Evolutionary conservation across 352 stramenopile genomes (phyloP), one percentile per base, ranked within the genome.

Genomic region (Aphanomyces astaci): DNA sequence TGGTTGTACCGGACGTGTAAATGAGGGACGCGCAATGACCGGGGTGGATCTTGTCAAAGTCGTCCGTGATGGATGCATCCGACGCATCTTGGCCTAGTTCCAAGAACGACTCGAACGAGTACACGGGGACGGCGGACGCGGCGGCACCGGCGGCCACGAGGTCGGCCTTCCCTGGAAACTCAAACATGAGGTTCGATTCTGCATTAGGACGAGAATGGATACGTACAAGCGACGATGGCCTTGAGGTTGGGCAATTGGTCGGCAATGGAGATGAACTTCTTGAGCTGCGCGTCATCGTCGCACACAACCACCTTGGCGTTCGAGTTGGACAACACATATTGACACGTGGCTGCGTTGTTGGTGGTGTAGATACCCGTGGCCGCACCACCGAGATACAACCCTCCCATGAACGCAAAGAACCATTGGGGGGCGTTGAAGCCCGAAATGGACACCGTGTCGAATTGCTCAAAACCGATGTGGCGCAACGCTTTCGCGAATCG

Each of bases 1-100:
- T 71, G 2, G 81, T 89, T 30, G 80, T 91, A 36, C 92, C 92
- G 1, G 84, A 96, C 30, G 89, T 97, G 79, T 97, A 98, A 69
- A 97, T 95, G 25, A 97, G 74, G 45, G 86, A 91, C 53, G 78
- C 84, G 72, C 86, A 90, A 68, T 90, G 77, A 22, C 78, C 80
- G 24, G 81, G 80, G 22, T 30, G 51, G 13, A 59, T 32, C 17
- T 22, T 22, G 51, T 22, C 51, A 17, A 59, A 33, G 30, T 19
- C 5, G 2, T 30, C 51, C 0, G 15, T 32, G 5, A 59, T 33
- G 22, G 51, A 11, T 19, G n/a, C 51, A 19, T 27, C 24, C 25
- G 51, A 2, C 13, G 19, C 24, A 13, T 59, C 4, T 22, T 59
- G 15, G 2, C 51, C 51, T 10, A 59, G 30, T 25, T 27, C 51